Conservation (phyloP, 1,284 basidiomycete genomes). For the Retiboletus fuscus region DNA sequence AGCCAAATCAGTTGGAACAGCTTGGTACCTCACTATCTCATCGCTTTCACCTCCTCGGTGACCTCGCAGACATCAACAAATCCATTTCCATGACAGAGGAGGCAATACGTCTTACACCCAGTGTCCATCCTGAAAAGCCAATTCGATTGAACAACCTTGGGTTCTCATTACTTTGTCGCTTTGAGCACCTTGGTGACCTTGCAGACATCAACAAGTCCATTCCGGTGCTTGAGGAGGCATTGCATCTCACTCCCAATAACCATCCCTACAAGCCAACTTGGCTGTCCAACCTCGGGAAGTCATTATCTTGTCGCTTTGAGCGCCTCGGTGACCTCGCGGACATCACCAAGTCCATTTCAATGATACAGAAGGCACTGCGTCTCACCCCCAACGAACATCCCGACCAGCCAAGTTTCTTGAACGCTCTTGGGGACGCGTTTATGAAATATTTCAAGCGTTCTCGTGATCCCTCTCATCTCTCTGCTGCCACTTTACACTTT, state of each 20-base stretch:
- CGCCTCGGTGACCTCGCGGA: not conserved
- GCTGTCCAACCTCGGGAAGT: not conserved
- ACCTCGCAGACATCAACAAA: too few species aligned
- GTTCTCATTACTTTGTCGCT: not conserved
- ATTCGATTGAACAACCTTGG: not conserved
- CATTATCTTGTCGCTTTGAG: not conserved
- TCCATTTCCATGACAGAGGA: not conserved
- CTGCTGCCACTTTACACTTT: not conserved
- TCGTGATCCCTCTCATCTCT: not conserved
- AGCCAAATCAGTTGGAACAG: not conserved
- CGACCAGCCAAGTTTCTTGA: not conserved
- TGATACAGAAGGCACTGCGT: not conserved
- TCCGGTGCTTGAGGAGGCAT: not conserved
- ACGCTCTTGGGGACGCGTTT: not conserved
- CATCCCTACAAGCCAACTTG: not conserved
- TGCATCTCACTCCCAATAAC: not conserved
- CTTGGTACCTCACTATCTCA: not conserved
- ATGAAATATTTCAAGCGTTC: not conserved
- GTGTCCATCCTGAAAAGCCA: not conserved
- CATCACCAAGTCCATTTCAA: too few species aligned
- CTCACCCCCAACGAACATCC: not conserved
- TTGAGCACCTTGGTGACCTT: not conserved
- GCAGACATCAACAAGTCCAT: too few species aligned
- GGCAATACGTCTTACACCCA: not conserved
- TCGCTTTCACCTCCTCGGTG: not conserved